These are phyloP conservation scores for Glycine tomentella DNA, from an alignment of 306 rosid genomes.

Conservation along the genomic window DNA sequence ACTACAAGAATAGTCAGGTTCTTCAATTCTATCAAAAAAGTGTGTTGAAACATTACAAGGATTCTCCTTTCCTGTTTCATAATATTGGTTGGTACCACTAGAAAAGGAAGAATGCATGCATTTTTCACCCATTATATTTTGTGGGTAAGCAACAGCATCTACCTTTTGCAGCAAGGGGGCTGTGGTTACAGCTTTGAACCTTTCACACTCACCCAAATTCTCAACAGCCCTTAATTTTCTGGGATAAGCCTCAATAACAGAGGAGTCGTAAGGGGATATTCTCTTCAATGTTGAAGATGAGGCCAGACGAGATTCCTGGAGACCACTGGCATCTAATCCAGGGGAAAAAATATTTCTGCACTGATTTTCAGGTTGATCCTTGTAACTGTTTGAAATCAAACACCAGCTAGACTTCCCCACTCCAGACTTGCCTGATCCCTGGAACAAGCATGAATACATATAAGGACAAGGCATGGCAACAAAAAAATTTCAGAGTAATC, in stretches of 20 bases:
- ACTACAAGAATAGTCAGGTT: slow-evolving; percentile 59
- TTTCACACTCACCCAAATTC: slow-evolving; percentile 50
- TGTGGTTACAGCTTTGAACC: slow-evolving; percentile 41
- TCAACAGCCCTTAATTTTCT: slow-evolving; percentile 61
- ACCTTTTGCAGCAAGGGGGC: slow-evolving; percentile 63
- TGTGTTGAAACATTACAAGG: slow-evolving; percentile 47
- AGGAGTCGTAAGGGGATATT: slow-evolving; percentile 51
- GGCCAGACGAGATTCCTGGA: slow-evolving; percentile 52
- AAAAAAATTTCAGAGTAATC: slow-evolving; percentile 15
- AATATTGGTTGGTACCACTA: slow-evolving; percentile 56
- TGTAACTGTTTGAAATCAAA: slow-evolving; percentile 42
- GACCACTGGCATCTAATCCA: slow-evolving; percentile 45
- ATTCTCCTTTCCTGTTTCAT: slow-evolving; percentile 52
- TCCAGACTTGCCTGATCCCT: slow-evolving; percentile 51
- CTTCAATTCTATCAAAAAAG: slow-evolving; percentile 60
- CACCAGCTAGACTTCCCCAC: slow-evolving; percentile 42
- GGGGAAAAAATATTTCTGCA: slow-evolving; percentile 46
- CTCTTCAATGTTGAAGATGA: slow-evolving; percentile 68
- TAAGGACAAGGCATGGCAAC: slow-evolving; percentile 39
- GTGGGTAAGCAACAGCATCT: slow-evolving; percentile 78
- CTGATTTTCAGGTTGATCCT: slow-evolving; percentile 46
- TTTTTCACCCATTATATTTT: slow-evolving; percentile 67
- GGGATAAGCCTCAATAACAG: slow-evolving; percentile 54
- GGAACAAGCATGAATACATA: slow-evolving; percentile 42
- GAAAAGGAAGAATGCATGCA: slow-evolving; percentile 60